Base-by-base conservation (phyloP, 176 grass and related monocot genomes). In the Ampelocalamus luodianensis region DNA sequence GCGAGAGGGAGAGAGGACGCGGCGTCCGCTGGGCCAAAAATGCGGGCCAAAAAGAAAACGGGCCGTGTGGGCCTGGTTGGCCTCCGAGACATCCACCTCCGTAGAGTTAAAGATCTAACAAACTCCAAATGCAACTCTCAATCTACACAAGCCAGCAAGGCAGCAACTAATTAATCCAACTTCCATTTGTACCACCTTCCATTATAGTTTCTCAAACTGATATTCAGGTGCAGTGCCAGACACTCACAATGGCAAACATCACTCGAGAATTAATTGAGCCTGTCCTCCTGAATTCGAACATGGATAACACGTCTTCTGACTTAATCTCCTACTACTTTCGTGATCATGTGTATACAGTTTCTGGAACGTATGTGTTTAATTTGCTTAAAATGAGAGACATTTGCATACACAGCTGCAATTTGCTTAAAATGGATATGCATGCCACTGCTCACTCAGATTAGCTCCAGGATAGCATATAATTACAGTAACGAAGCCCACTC, bases 391-490 rank as follows among this genome's bases (percentile, higher is more conserved):
- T 64, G 32, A 29, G 12, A 64, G 13, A 64, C 61, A 64, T 64
- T 64, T 13, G 59, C 23, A 27, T 13, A 61, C 11, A 23, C 43
- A 32, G 26, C 46, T 73, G 15, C 71, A 32, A 0, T 49, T 73
- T 32, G 26, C 71, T 73, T 18, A 32, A 73, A 26, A 29, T 10
- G 23, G 45, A 10, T 44, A 71, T 24, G 65, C 65, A 46, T 65
- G 72, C 32, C 53, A 20, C 27, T 32, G 20, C 34, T 40, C 20
- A 59, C 53, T 58, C 9, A 40, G 74, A 78, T 78, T 78, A 61
- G 75, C 55, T 44, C n/a, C 54, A 42, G 37, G 14, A 43, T 11
- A 61, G 75, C 55, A 62, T 61, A 78, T 78, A 78, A 78, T 78
- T 78, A 62, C 75, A 78, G n/a, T 62, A 72, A 18, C 10, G 44